Percentiles rank a stretch among this genome's conserved stretches.
These are phyloP conservation scores for Lasiosphaeria ovina DNA, from an alignment of 495 filamentous ascomycete genomes.

Conservation along the genomic window DNA sequence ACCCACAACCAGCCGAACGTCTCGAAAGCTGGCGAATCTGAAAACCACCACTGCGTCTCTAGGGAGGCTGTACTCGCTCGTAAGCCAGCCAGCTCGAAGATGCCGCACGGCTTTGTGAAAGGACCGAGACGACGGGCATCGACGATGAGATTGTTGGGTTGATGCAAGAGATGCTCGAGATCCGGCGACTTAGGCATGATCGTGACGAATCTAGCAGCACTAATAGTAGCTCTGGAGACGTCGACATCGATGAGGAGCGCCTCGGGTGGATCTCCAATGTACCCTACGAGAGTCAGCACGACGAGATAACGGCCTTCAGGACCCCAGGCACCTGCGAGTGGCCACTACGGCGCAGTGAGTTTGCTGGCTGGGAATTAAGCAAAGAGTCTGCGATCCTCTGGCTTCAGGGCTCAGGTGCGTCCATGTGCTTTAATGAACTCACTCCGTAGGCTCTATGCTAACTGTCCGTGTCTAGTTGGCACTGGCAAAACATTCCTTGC, in stretches of 20 bases:
- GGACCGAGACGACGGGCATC: background rate
- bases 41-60: background rate
- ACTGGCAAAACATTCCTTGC: conserved; percentile 5
- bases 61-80: background rate
- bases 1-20: background rate
- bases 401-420: background rate
- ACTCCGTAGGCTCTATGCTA: background rate
- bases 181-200: background rate
- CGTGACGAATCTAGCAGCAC: background rate
- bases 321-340: background rate
- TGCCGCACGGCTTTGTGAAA: background rate
- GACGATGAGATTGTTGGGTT: background rate
- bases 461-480: background rate
- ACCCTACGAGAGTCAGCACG: background rate
- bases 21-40: background rate
- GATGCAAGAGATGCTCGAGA: background rate
- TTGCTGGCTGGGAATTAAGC: background rate
- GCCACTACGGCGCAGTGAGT: background rate
- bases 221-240: background rate
- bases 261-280: background rate
- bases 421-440: background rate
- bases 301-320: background rate
- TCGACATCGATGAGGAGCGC: background rate
- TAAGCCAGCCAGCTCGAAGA: background rate
- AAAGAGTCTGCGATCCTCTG: background rate